Conservation (phyloP, 129 eudicot species). For the Kitagawia praeruptora region DNA sequence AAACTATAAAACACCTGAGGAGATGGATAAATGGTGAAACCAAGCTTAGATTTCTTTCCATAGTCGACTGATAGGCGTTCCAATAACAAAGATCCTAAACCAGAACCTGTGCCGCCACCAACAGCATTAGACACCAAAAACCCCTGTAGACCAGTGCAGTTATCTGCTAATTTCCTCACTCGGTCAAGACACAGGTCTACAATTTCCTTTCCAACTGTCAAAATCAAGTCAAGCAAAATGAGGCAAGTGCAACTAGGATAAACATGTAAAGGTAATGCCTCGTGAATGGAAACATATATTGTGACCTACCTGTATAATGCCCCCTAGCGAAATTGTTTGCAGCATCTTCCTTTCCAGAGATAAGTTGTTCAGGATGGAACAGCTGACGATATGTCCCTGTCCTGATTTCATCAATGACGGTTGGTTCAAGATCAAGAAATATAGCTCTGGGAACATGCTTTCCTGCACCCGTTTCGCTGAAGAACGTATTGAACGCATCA, state of each 20-base stretch:
- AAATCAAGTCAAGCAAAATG: not conserved
- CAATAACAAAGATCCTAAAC: slow-evolving; percentile 25
- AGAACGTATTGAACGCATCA: slow-evolving; percentile 13
- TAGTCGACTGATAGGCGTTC: slow-evolving; percentile 36
- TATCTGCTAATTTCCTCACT: slow-evolving; percentile 29
- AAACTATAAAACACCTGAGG: slow-evolving; percentile 16
- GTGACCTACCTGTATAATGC: slow-evolving; percentile 7
- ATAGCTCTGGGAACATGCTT: slow-evolving; percentile 15
- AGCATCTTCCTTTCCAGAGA: slow-evolving; percentile 11
- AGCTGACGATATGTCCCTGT: slow-evolving; percentile 10
- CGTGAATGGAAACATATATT: not conserved
- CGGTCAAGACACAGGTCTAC: slow-evolving; percentile 35
- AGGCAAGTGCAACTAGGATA: not conserved
- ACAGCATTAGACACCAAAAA: slow-evolving; percentile 34
- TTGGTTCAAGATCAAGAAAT: slow-evolving; percentile 14
- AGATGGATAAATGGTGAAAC: slow-evolving; percentile 33
- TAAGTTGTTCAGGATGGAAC: slow-evolving; percentile 16
- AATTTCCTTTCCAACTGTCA: slow-evolving; percentile 33
- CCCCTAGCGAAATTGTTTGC: slow-evolving; percentile 12
- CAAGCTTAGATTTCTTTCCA: slow-evolving; percentile 36
- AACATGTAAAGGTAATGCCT: not conserved
- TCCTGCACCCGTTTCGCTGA: slow-evolving; percentile 8
- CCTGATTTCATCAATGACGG: slow-evolving; percentile 13
- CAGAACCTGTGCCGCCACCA: slow-evolving; percentile 39
- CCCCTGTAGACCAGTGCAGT: slow-evolving; percentile 35